phyloP scores from a whole-genome alignment of 805 yeast genomes.

The Isabelozyma gotoi region DNA sequence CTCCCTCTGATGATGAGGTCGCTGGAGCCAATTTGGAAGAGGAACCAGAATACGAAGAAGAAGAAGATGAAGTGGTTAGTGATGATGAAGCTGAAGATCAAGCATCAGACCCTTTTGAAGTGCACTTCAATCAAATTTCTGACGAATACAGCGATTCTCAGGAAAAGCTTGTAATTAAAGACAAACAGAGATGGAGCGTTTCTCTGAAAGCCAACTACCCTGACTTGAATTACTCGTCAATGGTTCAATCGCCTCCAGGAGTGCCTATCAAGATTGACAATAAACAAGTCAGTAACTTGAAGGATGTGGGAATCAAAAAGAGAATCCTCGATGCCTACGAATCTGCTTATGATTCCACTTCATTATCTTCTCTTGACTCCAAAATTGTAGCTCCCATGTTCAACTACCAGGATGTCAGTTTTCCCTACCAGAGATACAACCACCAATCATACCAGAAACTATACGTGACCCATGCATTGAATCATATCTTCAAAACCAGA shows the following conservation, averaged over 20 bases:
- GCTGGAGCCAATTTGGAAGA: slow-evolving; percentile 32
- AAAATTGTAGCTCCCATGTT: slow-evolving; percentile 63
- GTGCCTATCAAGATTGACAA: slow-evolving; percentile 2
- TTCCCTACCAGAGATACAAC: slow-evolving; percentile 53
- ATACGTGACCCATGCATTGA: slow-evolving; percentile 69
- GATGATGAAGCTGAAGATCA: slow-evolving; percentile 39
- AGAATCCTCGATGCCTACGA: slow-evolving; percentile 23
- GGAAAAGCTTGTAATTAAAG: slow-evolving; percentile 14
- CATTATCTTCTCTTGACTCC: slow-evolving; percentile 40
- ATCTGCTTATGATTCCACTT: slow-evolving; percentile 9
- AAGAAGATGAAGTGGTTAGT: slow-evolving; percentile 19
- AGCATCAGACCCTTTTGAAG: slow-evolving; percentile 67
- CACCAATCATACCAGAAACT: slow-evolving; percentile 58
- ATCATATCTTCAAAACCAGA: slow-evolving; percentile 84
- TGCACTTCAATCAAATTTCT: slow-evolving; percentile 63
- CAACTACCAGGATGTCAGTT: slow-evolving; percentile 68
- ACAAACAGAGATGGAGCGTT: slow-evolving; percentile 27
- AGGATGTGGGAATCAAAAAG: slow-evolving; percentile 27
- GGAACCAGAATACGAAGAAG: slow-evolving; percentile 21
- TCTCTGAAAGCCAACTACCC: slow-evolving; percentile 14
- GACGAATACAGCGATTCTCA: slow-evolving; percentile 33
- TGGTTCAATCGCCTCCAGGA: slow-evolving; percentile 36
- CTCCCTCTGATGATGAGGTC: slow-evolving; percentile 28
- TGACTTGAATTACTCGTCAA: slow-evolving; percentile 23
- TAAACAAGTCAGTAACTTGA: slow-evolving; percentile 7